Conservation (phyloP, 1,284 basidiomycete species). For the Pseudozyma hubeiensis region DNA sequence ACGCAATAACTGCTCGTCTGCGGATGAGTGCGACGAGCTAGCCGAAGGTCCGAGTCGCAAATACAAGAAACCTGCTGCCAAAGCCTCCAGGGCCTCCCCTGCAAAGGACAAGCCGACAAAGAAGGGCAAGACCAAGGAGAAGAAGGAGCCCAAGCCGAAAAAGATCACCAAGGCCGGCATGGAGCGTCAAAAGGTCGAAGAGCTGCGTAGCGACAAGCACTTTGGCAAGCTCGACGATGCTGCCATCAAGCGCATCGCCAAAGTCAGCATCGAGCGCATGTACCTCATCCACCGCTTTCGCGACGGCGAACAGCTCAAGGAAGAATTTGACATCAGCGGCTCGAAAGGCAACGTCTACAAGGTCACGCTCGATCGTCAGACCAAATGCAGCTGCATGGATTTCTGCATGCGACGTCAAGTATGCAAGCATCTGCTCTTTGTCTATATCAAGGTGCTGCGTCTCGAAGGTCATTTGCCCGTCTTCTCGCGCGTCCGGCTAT, state of each 20-base stretch:
- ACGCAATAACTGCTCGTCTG: background rate
- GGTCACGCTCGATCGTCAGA: constrained; percentile 15
- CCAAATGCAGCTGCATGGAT: constrained; percentile 40
- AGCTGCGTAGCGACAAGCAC: constrained; percentile 28
- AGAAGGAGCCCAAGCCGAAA: constrained; percentile 30
- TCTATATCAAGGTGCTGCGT: constrained; percentile 45
- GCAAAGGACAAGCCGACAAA: constrained; percentile 1
- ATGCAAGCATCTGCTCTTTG: constrained; percentile 46
- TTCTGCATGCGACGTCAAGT: constrained; percentile 20
- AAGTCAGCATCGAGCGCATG: constrained; percentile 27
- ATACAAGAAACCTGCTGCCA: constrained; percentile 20
- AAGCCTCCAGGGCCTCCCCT: constrained; percentile 1
- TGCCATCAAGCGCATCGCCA: constrained; percentile 34
- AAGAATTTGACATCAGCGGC: constrained; percentile 41
- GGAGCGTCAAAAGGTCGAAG: constrained; percentile 26
- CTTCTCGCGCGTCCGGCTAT: constrained; percentile 12
- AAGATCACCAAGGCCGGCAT: constrained; percentile 22
- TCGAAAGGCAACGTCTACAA: constrained; percentile 47
- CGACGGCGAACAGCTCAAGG: constrained; percentile 4
- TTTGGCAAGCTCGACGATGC: constrained; percentile 30
- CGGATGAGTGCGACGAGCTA: constrained; percentile 28
- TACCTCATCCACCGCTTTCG: constrained; percentile 41
- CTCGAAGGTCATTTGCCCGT: constrained; percentile 29
- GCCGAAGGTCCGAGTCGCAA: constrained; percentile 25
- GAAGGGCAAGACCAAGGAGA: background rate